Conservation (phyloP, 495 filamentous ascomycete species). For the Parathielavia appendiculata region DNA sequence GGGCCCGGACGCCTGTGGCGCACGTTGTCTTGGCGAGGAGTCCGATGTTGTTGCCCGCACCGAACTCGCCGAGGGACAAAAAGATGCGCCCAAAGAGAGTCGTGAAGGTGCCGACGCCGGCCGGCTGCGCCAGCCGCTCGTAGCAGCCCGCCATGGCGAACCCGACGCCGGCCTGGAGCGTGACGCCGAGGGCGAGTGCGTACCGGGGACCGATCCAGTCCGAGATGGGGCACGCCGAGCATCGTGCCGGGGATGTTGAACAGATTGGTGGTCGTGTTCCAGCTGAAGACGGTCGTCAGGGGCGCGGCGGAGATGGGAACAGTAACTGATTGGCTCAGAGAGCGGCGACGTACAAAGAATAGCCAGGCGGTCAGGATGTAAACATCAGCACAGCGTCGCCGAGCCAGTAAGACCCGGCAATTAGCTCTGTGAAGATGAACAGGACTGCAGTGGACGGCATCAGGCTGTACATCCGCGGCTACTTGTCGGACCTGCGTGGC, state of each 20-base stretch:
- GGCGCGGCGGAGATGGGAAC: conserved; percentile 46
- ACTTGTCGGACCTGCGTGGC: conserved; percentile 57
- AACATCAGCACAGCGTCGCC: conserved; percentile 65
- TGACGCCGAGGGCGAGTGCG: conserved; percentile 62
- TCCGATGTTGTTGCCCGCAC: conserved; percentile 88
- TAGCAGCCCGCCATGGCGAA: conserved; percentile 84
- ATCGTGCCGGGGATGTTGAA: conserved; percentile 84
- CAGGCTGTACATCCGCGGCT: conserved; percentile 75
- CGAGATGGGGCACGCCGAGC: conserved; percentile 63
- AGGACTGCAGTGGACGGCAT: conserved; percentile 75
- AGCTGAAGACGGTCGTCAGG: conserved; percentile 73
- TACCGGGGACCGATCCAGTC: conserved; percentile 73
- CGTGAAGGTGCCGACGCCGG: conserved; percentile 69
- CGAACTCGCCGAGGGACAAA: conserved; percentile 74
- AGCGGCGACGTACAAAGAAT: conserved; percentile 67
- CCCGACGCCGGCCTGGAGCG: conserved; percentile 67
- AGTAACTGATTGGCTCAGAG: no score
- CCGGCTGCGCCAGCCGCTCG: conserved; percentile 51
- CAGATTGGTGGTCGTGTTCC: conserved; percentile 76
- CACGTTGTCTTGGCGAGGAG: conserved; percentile 81
- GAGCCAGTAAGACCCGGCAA: conserved; percentile 67
- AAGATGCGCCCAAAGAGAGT: conserved; percentile 78
- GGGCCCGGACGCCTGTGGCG: conserved; percentile 79
- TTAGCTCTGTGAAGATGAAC: conserved; percentile 76
- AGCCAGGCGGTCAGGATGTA: conserved; percentile 77